These are phyloP conservation scores for Populus davidiana DNA, from an alignment of 345 rosid genomes.

Conservation along the genomic window DNA sequence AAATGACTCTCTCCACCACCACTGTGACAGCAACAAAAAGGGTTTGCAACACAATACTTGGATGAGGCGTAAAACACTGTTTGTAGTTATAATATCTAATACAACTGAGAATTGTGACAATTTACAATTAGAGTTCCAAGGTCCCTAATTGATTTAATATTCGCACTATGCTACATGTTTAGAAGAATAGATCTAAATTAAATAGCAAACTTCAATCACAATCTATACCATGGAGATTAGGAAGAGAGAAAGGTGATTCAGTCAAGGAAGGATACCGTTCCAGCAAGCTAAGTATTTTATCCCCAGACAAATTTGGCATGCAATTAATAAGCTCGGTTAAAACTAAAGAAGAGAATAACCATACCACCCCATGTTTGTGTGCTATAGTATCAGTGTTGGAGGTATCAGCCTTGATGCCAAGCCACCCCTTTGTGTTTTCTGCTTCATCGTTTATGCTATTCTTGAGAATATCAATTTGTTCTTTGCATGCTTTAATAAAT, in stretches of 20 bases:
- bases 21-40: neutral
- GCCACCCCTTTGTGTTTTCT: constrained; percentile 76
- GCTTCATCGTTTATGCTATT: constrained; percentile 68
- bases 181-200: neutral
- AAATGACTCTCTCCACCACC: neutral
- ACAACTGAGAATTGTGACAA: neutral
- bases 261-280: neutral
- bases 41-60: neutral
- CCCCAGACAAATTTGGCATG: neutral
- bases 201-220: neutral
- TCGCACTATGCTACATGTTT: neutral
- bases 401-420: constrained; percentile 49
- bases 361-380: constrained; percentile 97
- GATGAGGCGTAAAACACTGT: neutral
- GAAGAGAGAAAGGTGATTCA: neutral
- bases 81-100: neutral
- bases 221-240: neutral
- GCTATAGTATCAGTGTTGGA: constrained; percentile 75
- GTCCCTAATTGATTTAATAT: neutral
- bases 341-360: constrained; percentile 12
- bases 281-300: neutral
- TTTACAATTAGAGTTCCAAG: neutral
- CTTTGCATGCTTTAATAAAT: constrained; percentile 86
- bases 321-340: neutral
- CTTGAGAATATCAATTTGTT: constrained; percentile 76